Percentiles rank a stretch among this genome's conserved stretches.
These are phyloP conservation scores for Schizophyllum amplum DNA, from an alignment of 1,284 basidiomycete genomes.

Conservation along the genomic window DNA sequence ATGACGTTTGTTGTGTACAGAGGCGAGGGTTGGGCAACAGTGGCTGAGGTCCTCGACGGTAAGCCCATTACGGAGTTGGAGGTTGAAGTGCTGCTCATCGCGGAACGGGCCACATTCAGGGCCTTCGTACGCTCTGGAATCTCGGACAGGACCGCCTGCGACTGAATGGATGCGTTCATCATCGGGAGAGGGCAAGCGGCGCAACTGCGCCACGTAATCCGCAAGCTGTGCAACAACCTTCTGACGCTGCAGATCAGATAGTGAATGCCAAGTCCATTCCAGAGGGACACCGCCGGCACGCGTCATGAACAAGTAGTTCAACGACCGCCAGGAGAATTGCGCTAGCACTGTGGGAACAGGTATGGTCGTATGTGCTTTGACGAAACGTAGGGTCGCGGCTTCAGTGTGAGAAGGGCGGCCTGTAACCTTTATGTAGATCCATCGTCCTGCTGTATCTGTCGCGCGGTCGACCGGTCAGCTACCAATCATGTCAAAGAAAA, in stretches of 20 bases:
- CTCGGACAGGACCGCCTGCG: background rate
- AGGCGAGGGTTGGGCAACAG: background rate
- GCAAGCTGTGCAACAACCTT: background rate
- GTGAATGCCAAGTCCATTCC: background rate
- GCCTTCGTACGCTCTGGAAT: background rate
- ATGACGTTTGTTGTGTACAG: background rate
- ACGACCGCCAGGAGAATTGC: background rate
- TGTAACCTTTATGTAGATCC: background rate
- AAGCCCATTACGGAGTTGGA: background rate
- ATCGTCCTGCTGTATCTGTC: background rate
- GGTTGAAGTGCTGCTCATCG: background rate
- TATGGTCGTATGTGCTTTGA: conserved; percentile 8
- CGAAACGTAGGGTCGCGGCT: conserved; percentile 3
- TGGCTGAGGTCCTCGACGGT: background rate
- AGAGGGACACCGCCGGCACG: conserved; percentile 3
- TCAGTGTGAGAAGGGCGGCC: background rate
- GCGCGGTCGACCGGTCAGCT: no score
- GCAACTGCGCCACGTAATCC: background rate
- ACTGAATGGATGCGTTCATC: background rate
- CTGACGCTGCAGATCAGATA: background rate
- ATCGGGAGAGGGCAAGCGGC: background rate
- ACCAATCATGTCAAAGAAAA: no score
- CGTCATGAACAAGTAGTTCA: conserved; percentile 8
- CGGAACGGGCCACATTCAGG: background rate
- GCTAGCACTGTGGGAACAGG: conserved; percentile 8